phyloP scores from a whole-genome alignment of 176 grass and related monocot genomes.

The Oryza longistaminata region DNA sequence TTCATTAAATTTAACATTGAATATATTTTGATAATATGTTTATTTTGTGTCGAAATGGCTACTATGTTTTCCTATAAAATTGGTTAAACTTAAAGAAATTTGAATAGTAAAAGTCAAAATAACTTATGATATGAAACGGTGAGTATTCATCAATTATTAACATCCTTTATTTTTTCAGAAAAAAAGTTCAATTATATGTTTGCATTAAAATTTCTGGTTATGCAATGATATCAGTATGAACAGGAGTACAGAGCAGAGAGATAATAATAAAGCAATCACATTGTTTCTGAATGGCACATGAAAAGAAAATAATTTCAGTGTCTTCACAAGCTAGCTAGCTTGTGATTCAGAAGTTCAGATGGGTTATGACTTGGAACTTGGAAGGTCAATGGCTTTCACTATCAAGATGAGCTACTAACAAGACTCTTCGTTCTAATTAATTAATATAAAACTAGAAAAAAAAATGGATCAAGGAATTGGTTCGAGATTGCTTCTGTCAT shows the following conservation, averaged over 20 bases:
- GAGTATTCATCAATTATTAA: neutral
- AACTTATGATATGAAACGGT: too few relatives aligned
- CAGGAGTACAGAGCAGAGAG: neutral
- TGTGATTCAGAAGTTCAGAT: neutral
- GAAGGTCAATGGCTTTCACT: conserved; percentile 42
- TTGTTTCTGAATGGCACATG: neutral
- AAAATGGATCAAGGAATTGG: neutral
- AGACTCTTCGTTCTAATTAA: neutral
- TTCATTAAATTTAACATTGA: too few relatives aligned
- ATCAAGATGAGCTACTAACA: conserved; percentile 25
- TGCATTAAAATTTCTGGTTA: neutral
- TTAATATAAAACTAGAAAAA: neutral
- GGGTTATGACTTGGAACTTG: neutral
- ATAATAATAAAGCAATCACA: neutral
- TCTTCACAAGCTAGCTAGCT: neutral
- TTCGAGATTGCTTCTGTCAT: conserved; percentile 23
- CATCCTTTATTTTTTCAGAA: neutral
- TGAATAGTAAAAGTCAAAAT: too few relatives aligned
- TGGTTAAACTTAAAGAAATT: too few relatives aligned
- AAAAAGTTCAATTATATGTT: neutral
- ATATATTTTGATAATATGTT: too few relatives aligned
- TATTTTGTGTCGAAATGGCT: too few relatives aligned
- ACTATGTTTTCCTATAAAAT: too few relatives aligned
- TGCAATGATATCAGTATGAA: neutral
- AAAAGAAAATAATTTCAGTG: neutral